Conservation (phyloP, 202 grass and related monocot species). For the Zoysia matrella region DNA sequence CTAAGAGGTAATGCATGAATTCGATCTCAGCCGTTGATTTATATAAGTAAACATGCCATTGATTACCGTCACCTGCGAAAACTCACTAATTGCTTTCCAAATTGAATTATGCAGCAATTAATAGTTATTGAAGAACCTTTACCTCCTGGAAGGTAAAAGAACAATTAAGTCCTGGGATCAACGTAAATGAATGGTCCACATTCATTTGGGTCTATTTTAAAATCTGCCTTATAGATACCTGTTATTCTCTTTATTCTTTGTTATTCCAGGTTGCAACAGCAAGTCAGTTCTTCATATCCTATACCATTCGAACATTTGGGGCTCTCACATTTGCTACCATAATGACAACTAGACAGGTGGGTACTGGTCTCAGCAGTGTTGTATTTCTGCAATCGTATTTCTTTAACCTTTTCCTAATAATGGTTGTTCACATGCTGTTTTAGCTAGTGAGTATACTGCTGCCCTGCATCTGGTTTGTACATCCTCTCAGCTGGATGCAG, state of each 20-base stretch:
- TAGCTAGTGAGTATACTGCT: conserved; percentile 95
- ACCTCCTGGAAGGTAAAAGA: too few species aligned
- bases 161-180: too few species aligned
- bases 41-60: too few species aligned
- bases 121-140: too few species aligned
- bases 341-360: conserved; percentile 97
- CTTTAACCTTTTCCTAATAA: conserved; percentile 9
- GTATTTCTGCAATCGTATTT: not conserved
- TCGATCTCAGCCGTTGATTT: too few species aligned
- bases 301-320: conserved; percentile 90
- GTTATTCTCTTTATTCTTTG: conserved; percentile 5
- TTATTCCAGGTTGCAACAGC: conserved; percentile 82
- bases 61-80: too few species aligned
- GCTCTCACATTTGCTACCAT: conserved; percentile 99
- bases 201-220: too few species aligned
- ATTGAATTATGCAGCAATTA: too few species aligned
- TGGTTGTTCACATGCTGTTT: conserved; percentile 28
- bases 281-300: conserved; percentile 98
- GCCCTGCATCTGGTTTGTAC: conserved; percentile 88
- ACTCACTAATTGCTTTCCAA: too few species aligned
- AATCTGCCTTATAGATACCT: too few species aligned
- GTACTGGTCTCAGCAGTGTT: not conserved
- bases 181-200: too few species aligned
- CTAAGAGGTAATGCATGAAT: too few species aligned
- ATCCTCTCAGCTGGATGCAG: conserved; percentile 90